A percentile compares a stretch with the other conserved stretches of the same genome.
Evolutionary conservation across 805 yeast genomes (phyloP).

Genomic region (Yamadazyma philogaea): DNA sequence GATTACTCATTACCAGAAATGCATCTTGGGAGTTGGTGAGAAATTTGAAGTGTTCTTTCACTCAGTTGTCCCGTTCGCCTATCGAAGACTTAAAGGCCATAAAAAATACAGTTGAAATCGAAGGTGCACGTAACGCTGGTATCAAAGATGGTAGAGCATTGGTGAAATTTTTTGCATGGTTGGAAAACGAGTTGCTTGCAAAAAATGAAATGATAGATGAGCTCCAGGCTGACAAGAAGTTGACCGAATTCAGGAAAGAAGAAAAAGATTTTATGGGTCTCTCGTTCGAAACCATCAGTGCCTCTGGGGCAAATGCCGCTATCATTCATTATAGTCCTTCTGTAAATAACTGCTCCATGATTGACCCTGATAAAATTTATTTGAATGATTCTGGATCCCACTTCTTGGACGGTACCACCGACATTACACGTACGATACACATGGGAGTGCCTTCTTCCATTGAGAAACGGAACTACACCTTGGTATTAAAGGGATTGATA

Average conservation of each 20-base stretch:
- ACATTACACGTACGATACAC: conserved; percentile 60
- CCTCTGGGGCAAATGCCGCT: conserved; percentile 76
- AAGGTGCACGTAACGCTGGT: conserved; percentile 52
- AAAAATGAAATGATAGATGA: conserved; percentile 49
- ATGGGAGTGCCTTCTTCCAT: conserved; percentile 46
- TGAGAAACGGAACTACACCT: conserved; percentile 49
- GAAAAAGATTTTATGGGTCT: conserved; percentile 56
- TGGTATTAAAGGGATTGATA: conserved; percentile 57
- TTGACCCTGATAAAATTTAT: conserved; percentile 62
- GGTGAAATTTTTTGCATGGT: conserved; percentile 54
- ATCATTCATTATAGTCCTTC: conserved; percentile 71
- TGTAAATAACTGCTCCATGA: conserved; percentile 39
- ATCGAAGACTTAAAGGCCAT: conserved; percentile 51
- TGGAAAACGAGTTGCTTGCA: conserved; percentile 49
- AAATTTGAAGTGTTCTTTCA: conserved; percentile 28
- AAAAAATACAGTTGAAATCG: conserved; percentile 47
- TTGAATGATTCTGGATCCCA: conserved; percentile 91
- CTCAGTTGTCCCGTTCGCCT: conserved; percentile 31
- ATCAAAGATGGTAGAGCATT: conserved; percentile 59
- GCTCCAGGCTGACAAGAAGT: conserved; percentile 54
- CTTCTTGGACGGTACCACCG: conserved; percentile 81
- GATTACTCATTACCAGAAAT: conserved; percentile 28
- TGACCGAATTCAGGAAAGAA: conserved; percentile 32
- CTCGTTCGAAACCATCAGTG: conserved; percentile 71
- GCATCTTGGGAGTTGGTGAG: conserved; percentile 42